Evolutionary conservation across 2,329 filamentous ascomycete genomes (phyloP).

Genomic region (Boeremia lycopersici): DNA sequence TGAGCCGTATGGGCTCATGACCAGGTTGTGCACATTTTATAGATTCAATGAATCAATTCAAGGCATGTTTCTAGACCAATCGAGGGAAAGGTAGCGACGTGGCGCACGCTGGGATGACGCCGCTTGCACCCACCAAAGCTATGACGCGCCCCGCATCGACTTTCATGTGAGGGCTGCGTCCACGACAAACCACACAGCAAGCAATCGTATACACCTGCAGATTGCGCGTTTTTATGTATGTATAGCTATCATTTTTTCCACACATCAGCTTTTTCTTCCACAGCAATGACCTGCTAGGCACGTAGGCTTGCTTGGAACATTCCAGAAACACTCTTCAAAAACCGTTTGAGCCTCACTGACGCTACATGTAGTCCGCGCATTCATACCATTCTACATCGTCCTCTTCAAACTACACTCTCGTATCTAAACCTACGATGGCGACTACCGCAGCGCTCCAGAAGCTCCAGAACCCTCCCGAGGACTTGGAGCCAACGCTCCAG

Average conservation of each 20-base stretch:
- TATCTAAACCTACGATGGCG: constrained; percentile 40
- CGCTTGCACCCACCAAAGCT: constrained; percentile 1
- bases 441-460: constrained; percentile 54
- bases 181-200: constrained; percentile 3
- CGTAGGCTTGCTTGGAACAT: not conserved
- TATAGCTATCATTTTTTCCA: not conserved
- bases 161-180: not conserved
- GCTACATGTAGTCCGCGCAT: not conserved
- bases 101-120: constrained; percentile 1
- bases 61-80: not conserved
- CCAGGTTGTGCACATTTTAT: not conserved
- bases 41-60: not conserved
- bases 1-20: not conserved
- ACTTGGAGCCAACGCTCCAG: constrained; percentile 90
- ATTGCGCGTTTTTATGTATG: not conserved
- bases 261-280: not conserved
- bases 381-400: not conserved
- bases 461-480: constrained; percentile 52
- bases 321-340: constrained; percentile 9
- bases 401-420: not conserved
- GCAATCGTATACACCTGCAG: not conserved
- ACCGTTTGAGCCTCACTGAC: constrained; percentile 11
- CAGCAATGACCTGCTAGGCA: not conserved
- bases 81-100: constrained; percentile 3
- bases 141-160: constrained; percentile 20